phyloP scores from a whole-genome alignment of 176 grass and related monocot genomes.

The Areca catechu region DNA sequence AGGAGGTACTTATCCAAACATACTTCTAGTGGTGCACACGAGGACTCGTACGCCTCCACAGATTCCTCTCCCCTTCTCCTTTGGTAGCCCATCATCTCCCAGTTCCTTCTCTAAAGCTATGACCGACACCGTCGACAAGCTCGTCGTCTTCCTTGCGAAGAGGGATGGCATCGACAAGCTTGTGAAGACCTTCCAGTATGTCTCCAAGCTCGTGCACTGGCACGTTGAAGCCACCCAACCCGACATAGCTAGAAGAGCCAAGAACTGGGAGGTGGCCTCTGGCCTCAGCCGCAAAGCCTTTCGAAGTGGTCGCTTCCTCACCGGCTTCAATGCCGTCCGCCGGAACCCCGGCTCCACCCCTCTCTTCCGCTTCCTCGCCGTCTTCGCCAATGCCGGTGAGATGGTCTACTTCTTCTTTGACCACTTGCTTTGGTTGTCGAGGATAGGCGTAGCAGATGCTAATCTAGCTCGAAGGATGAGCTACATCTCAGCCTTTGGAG shows the following conservation, averaged over 20 bases:
- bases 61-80: too few relatives aligned
- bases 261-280: conserved; percentile 86
- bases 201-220: conserved; percentile 87
- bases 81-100: neutral
- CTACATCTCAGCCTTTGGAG: conserved; percentile 80
- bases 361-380: conserved; percentile 40
- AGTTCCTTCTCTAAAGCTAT: neutral
- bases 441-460: conserved; percentile 49
- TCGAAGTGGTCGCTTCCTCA: conserved; percentile 70
- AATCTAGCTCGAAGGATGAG: conserved; percentile 38
- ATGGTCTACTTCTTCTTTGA: conserved; percentile 99
- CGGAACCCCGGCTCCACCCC: conserved; percentile 28
- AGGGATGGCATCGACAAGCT: conserved; percentile 97
- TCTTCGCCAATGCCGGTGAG: conserved; percentile 92
- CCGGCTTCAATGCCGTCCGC: conserved; percentile 68
- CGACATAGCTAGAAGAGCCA: conserved; percentile 49
- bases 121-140: conserved; percentile 84
- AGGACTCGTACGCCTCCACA: too few relatives aligned
- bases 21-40: too few relatives aligned
- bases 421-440: conserved; percentile 83
- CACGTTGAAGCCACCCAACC: conserved; percentile 38
- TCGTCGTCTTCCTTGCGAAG: conserved; percentile 96
- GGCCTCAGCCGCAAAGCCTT: conserved; percentile 96
- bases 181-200: conserved; percentile 99
- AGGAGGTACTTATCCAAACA: too few relatives aligned